Conservation (phyloP, 768 basidiomycete genomes). For the Psilocybe sp. region DNA sequence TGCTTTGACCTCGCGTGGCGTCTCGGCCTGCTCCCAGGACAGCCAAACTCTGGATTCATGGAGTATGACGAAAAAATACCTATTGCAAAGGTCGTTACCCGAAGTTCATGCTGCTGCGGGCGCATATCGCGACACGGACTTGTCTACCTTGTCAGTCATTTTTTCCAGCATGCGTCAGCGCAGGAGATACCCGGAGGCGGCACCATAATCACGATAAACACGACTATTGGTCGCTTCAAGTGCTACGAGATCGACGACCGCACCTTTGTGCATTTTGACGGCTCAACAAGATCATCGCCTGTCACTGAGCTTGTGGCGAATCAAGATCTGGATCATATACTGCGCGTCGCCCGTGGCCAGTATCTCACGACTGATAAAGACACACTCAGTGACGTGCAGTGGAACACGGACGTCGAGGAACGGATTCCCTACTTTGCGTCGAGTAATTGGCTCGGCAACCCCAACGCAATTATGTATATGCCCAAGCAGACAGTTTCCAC, state of each 20-base stretch:
- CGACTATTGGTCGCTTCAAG: slow-evolving; percentile 8
- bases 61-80: slow-evolving; percentile 9
- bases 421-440: slow-evolving; percentile 3
- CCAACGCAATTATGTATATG: slow-evolving; percentile 9
- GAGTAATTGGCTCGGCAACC: slow-evolving; percentile 7
- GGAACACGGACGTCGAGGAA: neutral
- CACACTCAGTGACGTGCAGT: neutral
- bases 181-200: neutral
- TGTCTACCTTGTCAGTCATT: slow-evolving; percentile 8
- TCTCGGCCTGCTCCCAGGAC: slow-evolving; percentile 9
- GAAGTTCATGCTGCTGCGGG: slow-evolving; percentile 10
- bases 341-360: slow-evolving; percentile 4
- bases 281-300: slow-evolving; percentile 5
- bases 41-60: slow-evolving; percentile 1
- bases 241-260: slow-evolving; percentile 10
- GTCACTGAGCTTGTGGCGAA: slow-evolving; percentile 2
- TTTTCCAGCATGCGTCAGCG: slow-evolving; percentile 8
- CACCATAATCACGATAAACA: slow-evolving; percentile 5
- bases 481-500: slow-evolving; percentile 1
- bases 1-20: slow-evolving; percentile 5
- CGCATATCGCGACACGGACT: slow-evolving; percentile 12
- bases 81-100: slow-evolving; percentile 1
- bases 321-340: slow-evolving; percentile 10
- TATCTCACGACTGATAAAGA: slow-evolving; percentile 2
- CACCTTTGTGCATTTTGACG: slow-evolving; percentile 11